Conservation (phyloP, 2,329 filamentous ascomycete species). For the Ascosphaera apis region DNA sequence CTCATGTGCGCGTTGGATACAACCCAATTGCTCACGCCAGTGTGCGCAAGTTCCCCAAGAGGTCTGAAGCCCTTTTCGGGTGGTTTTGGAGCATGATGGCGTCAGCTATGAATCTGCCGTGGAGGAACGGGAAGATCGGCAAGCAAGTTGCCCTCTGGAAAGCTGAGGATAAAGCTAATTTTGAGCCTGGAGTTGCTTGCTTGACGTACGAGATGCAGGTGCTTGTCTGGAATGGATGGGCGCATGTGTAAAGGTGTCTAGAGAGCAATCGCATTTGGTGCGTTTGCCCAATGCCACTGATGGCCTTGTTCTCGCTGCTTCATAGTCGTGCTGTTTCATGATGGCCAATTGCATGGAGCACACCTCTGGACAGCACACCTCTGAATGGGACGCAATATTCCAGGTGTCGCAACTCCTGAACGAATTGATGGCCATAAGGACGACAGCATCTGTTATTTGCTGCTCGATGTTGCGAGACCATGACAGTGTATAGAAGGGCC, state of each 20-base stretch:
- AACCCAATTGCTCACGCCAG: slow-evolving; percentile 9
- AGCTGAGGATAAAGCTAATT: slow-evolving; percentile 7
- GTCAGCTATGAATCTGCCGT: slow-evolving; percentile 17
- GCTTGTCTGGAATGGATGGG: slow-evolving; percentile 33
- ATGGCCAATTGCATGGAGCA: not conserved
- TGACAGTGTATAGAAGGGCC: too few species aligned
- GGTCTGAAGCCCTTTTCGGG: slow-evolving; percentile 27
- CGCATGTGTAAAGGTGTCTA: slow-evolving; percentile 33
- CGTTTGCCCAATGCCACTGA: too few species aligned
- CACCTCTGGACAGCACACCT: too few species aligned
- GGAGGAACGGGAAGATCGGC: slow-evolving; percentile 11
- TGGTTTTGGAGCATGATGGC: slow-evolving; percentile 32
- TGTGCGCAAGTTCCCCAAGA: slow-evolving; percentile 30
- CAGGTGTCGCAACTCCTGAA: too few species aligned
- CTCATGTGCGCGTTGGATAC: slow-evolving; percentile 18
- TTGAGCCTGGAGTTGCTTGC: slow-evolving; percentile 28
- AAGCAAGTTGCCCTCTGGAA: slow-evolving; percentile 13
- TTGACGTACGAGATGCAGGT: slow-evolving; percentile 40
- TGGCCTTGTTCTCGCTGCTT: not conserved
- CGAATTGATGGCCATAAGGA: too few species aligned
- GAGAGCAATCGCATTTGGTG: too few species aligned
- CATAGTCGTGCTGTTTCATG: not conserved
- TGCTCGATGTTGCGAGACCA: too few species aligned
- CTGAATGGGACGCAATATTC: too few species aligned
- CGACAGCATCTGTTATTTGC: too few species aligned